Conservation (phyloP, 805 yeast species). For the Isabelozyma heimii region DNA sequence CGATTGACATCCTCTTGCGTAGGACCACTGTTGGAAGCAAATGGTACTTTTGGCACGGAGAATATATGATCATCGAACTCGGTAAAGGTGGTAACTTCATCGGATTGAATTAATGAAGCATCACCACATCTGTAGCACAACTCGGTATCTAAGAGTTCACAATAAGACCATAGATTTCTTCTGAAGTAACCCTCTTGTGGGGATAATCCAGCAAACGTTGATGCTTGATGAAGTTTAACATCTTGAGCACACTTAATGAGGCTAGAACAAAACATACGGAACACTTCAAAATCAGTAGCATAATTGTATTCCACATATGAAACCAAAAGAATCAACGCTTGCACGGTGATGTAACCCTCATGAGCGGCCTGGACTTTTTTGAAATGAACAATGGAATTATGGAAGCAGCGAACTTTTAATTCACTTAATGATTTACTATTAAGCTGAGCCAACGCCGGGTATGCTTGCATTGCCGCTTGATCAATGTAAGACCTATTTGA, state of each 20-base stretch:
- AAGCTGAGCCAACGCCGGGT: conserved; percentile 5
- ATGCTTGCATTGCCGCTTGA: conserved; percentile 6
- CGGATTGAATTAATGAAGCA: conserved; percentile 19
- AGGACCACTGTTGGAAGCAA: conserved; percentile 2
- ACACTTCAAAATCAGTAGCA: conserved; percentile 16
- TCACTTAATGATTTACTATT: conserved; percentile 8
- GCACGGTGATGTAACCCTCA: conserved; percentile 49
- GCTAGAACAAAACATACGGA: conserved; percentile 11
- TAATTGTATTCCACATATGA: conserved; percentile 27
- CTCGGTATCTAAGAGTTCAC: conserved; percentile 26
- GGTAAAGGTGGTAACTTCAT: conserved; percentile 16
- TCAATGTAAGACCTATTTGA: conserved; percentile 10
- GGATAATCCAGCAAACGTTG: conserved; percentile 8
- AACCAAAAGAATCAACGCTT: conserved; percentile 47
- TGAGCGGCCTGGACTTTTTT: conserved; percentile 45
- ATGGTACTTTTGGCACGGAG: conserved; percentile 11
- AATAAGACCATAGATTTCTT: conserved; percentile 27
- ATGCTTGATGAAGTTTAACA: conserved; percentile 25
- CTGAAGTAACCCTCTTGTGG: conserved; percentile 11
- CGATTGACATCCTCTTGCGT: neutral
- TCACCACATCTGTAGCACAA: conserved; percentile 28
- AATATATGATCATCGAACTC: conserved; percentile 11
- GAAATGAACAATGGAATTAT: conserved; percentile 46
- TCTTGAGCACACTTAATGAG: conserved; percentile 29
- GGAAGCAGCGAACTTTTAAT: conserved; percentile 14